Percentiles rank a stretch among this genome's conserved stretches.
Conservation (phyloP, 2,329 filamentous ascomycete species). For the Aspergillus sp. region DNA sequence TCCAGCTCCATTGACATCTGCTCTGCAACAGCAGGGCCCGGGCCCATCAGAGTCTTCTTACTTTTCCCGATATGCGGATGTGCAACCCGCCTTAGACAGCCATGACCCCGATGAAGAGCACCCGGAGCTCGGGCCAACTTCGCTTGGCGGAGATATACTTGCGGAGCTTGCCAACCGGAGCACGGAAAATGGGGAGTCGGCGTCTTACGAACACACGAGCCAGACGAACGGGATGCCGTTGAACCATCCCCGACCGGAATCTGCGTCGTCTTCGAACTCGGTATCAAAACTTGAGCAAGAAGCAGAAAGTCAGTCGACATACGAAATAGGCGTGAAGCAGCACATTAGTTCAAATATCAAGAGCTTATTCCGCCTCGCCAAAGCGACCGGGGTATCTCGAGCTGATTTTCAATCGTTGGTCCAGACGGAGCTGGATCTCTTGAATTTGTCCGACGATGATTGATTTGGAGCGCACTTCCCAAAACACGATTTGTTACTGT, state of each 20-base stretch:
- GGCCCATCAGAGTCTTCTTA: slow-evolving; percentile 57
- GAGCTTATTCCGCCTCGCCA: slow-evolving; percentile 61
- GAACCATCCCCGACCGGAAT: slow-evolving; percentile 45
- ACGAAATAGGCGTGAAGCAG: slow-evolving; percentile 61
- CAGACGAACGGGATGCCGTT: slow-evolving; percentile 29
- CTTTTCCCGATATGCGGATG: slow-evolving; percentile 61
- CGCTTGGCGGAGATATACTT: slow-evolving; percentile 55
- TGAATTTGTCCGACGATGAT: slow-evolving; percentile 55
- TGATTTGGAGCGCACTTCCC: slow-evolving; percentile 5
- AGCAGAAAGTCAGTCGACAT: slow-evolving; percentile 52
- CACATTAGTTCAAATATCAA: slow-evolving; percentile 65
- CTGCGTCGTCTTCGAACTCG: slow-evolving; percentile 44
- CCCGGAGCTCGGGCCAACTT: slow-evolving; percentile 49
- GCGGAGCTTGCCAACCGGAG: slow-evolving; percentile 41
- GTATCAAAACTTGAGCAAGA: slow-evolving; percentile 57
- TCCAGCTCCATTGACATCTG: slow-evolving; percentile 24
- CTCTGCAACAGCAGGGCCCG: slow-evolving; percentile 31
- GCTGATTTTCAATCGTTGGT: slow-evolving; percentile 61
- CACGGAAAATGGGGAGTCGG: slow-evolving; percentile 25
- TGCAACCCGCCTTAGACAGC: slow-evolving; percentile 64
- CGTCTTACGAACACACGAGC: slow-evolving; percentile 23
- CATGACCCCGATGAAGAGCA: slow-evolving; percentile 61
- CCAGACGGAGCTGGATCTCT: slow-evolving; percentile 58
- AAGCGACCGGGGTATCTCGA: slow-evolving; percentile 57
- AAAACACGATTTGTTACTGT: background rate